These are phyloP conservation scores for Boletus semigastroideus DNA, from an alignment of 1,284 basidiomycete species.

Conservation along the genomic window DNA sequence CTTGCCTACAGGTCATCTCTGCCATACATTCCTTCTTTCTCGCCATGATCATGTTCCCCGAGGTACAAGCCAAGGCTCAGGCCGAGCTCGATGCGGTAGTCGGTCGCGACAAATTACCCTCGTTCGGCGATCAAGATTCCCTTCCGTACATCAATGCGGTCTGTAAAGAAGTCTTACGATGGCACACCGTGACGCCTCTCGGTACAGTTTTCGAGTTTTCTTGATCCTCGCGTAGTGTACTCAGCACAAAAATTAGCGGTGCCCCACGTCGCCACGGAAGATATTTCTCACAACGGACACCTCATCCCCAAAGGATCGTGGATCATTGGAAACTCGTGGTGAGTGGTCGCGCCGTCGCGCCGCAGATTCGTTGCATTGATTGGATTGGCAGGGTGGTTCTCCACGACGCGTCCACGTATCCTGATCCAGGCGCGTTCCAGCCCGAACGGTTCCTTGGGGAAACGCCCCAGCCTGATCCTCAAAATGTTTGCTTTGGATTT, in stretches of 20 bases:
- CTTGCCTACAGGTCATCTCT: conserved; percentile 35
- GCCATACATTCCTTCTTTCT: conserved; percentile 34
- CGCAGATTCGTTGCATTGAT: too few relatives aligned
- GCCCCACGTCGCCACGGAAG: conserved; percentile 37
- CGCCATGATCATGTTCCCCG: conserved; percentile 27
- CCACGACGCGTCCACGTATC: conserved; percentile 16
- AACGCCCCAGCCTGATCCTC: conserved; percentile 18
- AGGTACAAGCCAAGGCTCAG: conserved; percentile 23
- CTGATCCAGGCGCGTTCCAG: conserved; percentile 18
- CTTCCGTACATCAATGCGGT: conserved; percentile 29
- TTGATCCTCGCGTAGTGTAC: background rate
- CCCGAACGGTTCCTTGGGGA: conserved; percentile 29
- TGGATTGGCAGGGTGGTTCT: conserved; percentile 16
- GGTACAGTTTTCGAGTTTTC: conserved; percentile 6
- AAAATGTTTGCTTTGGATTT: conserved; percentile 17
- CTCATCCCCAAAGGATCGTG: conserved; percentile 40
- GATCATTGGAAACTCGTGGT: conserved; percentile 28
- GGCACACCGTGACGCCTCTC: conserved; percentile 16
- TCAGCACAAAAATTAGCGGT: conserved; percentile 31
- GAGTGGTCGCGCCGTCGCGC: background rate
- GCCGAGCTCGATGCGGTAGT: conserved; percentile 27
- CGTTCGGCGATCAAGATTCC: conserved; percentile 14
- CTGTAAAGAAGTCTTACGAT: conserved; percentile 27
- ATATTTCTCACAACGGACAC: conserved; percentile 36
- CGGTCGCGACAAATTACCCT: conserved; percentile 20